Evolutionary conservation across 83 land plant genomes (phyloP), one percentile per base, ranked within the genome.

Genomic region (Larix sibirica): DNA sequence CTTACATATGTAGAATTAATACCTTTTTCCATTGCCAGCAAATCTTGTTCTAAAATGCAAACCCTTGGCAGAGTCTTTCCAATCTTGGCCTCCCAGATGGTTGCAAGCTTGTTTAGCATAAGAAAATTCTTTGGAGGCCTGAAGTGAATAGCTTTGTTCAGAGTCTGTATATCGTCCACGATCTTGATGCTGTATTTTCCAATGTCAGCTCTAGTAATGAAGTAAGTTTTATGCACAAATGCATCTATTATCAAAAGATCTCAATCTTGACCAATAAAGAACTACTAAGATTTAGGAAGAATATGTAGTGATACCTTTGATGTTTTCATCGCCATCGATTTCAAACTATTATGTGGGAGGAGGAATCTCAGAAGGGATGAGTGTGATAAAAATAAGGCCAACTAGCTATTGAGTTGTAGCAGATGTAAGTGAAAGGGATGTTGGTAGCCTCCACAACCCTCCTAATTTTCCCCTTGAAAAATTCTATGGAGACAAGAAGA

Each of bases 311-410:
- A 28, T 87, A 89, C 91, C 90, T 82, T 83, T 88, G 73, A 88
- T 87, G 28, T 42, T 83, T 14, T 90, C 92, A 65, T 90, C 87
- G 13, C 91, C 91, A 83, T 87, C 85, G 84, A 90, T 90, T 42
- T 80, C 78, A 62, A 87, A 83, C 20, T 67, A 31, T 62, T 90
- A 87, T 21, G 77, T 33, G 2, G 91, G 91, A n/a, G 91, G 91
- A 66, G 81, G 70, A 56, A 87, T 62, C 75, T 90, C 85, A 3
- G 87, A 80, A 1, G 89, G 89, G 58, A 87, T 28, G 17, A 24
- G 28, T 28, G 28, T 28, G 28, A 28, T 28, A 28, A 28, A 28
- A 28, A 28, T 28, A 28, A 24, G 90, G 90, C 90, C 90, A 87
- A 2, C 85, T 83, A 26, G 90, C 89, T 50, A 90, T 85, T 42